These are phyloP conservation scores for Wickerhamomyces sp. DNA, from an alignment of 1,139 yeast species.

Conservation along the genomic window DNA sequence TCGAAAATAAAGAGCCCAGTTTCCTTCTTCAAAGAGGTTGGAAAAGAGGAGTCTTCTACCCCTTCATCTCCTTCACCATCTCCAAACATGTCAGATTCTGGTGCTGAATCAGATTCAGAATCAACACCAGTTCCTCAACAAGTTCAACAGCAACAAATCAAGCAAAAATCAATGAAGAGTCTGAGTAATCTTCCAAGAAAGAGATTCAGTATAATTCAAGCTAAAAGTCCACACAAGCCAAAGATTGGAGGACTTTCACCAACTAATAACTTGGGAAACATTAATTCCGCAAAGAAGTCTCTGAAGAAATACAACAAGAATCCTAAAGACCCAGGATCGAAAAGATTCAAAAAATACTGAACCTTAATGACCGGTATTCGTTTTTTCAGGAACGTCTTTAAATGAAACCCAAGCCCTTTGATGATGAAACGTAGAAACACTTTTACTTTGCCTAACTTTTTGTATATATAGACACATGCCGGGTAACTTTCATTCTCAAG, in stretches of 20 bases:
- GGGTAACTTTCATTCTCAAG: too few relatives aligned
- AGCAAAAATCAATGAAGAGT: not conserved
- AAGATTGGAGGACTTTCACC: slow-evolving; percentile 13
- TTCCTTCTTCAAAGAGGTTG: not conserved
- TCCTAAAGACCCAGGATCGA: slow-evolving; percentile 12
- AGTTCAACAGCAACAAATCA: not conserved
- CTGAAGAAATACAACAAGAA: slow-evolving; percentile 16
- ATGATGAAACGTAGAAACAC: too few relatives aligned
- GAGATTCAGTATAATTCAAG: not conserved
- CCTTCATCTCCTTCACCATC: not conserved
- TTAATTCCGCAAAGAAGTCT: slow-evolving; percentile 11
- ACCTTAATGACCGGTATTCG: too few relatives aligned
- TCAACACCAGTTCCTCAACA: not conserved
- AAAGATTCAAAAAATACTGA: slow-evolving; percentile 18
- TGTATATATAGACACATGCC: too few relatives aligned
- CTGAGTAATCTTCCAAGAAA: not conserved
- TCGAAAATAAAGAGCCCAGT: too few relatives aligned
- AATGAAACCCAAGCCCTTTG: too few relatives aligned
- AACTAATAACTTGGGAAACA: slow-evolving; percentile 19
- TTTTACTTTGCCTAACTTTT: too few relatives aligned
- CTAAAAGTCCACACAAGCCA: slow-evolving; percentile 1
- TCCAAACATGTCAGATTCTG: not conserved
- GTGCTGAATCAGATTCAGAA: not conserved
- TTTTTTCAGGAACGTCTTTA: too few relatives aligned
- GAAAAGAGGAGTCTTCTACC: slow-evolving; percentile 1